Conservation (phyloP, 2,329 filamentous ascomycete species). For the Mollisia scopiformis region DNA sequence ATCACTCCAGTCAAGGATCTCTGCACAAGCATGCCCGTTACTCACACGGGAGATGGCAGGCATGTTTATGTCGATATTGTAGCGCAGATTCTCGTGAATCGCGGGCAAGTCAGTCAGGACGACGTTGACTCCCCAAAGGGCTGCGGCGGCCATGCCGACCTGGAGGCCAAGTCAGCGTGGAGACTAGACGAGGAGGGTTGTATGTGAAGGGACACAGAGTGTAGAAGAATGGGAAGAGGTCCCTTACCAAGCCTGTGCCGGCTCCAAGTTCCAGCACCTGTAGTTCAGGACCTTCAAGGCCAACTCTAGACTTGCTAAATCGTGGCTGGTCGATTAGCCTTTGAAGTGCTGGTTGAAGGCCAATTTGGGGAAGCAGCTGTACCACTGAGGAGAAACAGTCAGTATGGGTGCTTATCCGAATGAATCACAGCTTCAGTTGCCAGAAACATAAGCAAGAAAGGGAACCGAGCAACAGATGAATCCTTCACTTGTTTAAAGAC, state of each 20-base stretch:
- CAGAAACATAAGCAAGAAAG: no score
- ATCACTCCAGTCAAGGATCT: constrained; percentile 59
- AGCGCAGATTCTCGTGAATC: constrained; percentile 81
- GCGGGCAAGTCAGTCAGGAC: constrained; percentile 80
- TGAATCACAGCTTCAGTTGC: no score
- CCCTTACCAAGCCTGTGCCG: constrained; percentile 12
- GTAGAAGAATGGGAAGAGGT: neutral
- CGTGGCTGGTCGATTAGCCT: neutral
- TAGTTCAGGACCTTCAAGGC: neutral
- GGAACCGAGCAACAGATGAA: neutral
- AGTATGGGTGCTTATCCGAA: neutral
- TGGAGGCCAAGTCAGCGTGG: neutral
- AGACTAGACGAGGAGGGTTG: neutral
- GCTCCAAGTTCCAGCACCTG: constrained; percentile 73
- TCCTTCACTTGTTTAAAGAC: no score
- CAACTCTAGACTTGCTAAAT: neutral
- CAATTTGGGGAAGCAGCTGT: neutral
- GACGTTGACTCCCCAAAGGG: constrained; percentile 67
- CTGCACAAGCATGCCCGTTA: constrained; percentile 62
- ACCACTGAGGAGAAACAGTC: neutral
- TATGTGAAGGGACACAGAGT: neutral
- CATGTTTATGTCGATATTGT: constrained; percentile 71
- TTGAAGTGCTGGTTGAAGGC: neutral
- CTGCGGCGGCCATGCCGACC: constrained; percentile 83
- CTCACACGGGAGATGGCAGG: constrained; percentile 52